Conservation (phyloP, 2,329 filamentous ascomycete species). For the Furcasterigmium furcatum region DNA sequence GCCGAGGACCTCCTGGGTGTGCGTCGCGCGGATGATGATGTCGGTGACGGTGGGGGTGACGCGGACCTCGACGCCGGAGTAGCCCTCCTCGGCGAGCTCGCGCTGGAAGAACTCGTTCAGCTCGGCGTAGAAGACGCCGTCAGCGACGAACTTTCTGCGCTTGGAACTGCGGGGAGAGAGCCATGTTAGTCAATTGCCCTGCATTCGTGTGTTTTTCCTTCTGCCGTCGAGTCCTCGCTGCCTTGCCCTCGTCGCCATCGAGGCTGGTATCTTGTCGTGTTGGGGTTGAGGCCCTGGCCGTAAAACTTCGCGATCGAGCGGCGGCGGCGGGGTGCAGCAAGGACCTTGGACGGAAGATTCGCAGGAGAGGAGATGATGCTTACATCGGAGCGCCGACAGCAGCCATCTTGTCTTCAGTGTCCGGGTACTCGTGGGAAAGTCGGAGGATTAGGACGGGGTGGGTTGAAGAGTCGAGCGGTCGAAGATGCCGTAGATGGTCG, state of each 20-base stretch:
- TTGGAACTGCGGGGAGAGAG: constrained; percentile 62
- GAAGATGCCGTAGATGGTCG: constrained; percentile 28
- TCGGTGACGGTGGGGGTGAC: constrained; percentile 99
- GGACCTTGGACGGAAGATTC: neutral
- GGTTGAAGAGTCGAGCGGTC: constrained; percentile 30
- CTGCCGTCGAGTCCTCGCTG: neutral
- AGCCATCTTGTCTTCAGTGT: constrained; percentile 51
- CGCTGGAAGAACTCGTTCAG: constrained; percentile 99
- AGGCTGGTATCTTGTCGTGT: neutral
- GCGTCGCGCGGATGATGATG: constrained; percentile 99
- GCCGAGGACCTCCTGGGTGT: constrained; percentile 99
- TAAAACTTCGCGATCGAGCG: neutral
- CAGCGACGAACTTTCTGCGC: constrained; percentile 91
- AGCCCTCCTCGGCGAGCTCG: constrained; percentile 99
- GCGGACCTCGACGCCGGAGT: constrained; percentile 99
- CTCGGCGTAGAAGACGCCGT: constrained; percentile 99
- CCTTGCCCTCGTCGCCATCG: neutral
- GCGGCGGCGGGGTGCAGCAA: neutral
- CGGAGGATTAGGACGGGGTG: constrained; percentile 15
- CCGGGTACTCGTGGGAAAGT: constrained; percentile 11
- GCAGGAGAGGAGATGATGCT: constrained; percentile 28
- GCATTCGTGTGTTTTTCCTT: neutral
- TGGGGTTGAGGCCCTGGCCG: neutral
- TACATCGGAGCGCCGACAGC: constrained; percentile 61
- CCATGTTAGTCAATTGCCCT: constrained; percentile 7